Conservation (phyloP, 1,284 basidiomycete species). For the Coriolopsis trogii region DNA sequence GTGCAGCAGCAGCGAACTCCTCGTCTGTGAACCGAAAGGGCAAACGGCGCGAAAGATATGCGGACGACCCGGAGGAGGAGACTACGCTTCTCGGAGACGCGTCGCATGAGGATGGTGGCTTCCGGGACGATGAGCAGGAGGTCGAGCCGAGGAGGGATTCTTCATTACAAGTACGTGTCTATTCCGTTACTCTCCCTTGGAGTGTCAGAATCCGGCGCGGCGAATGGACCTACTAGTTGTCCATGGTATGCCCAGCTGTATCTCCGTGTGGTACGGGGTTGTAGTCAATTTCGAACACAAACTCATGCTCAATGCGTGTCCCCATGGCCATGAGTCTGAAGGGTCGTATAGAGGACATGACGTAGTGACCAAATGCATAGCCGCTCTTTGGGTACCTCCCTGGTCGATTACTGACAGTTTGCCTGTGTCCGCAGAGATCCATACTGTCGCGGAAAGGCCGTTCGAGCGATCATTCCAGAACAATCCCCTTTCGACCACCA, state of each 20-base stretch:
- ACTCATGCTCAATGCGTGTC: no score
- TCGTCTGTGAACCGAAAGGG: constrained; percentile 38
- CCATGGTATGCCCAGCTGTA: no score
- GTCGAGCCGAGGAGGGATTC: constrained; percentile 20
- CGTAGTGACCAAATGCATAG: no score
- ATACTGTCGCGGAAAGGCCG: constrained; percentile 34
- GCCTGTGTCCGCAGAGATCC: constrained; percentile 32
- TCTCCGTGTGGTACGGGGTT: no score
- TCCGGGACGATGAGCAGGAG: constrained; percentile 28
- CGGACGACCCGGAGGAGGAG: constrained; percentile 63
- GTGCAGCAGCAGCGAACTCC: constrained; percentile 43
- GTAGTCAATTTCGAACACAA: no score
- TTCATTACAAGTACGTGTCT: constrained; percentile 31
- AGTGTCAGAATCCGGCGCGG: no score
- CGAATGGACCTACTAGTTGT: no score
- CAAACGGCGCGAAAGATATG: constrained; percentile 53
- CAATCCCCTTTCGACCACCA: constrained; percentile 77
- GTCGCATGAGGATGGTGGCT: constrained; percentile 38
- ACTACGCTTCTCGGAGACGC: constrained; percentile 49
- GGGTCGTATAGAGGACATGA: no score
- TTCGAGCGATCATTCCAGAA: constrained; percentile 71
- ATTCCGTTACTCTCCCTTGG: not conserved
- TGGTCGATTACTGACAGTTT: no score
- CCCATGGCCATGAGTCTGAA: no score
- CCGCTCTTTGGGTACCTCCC: no score